phyloP scores from a whole-genome alignment of 768 basidiomycete genomes.

The Hygrophoropsis aurantiaca region DNA sequence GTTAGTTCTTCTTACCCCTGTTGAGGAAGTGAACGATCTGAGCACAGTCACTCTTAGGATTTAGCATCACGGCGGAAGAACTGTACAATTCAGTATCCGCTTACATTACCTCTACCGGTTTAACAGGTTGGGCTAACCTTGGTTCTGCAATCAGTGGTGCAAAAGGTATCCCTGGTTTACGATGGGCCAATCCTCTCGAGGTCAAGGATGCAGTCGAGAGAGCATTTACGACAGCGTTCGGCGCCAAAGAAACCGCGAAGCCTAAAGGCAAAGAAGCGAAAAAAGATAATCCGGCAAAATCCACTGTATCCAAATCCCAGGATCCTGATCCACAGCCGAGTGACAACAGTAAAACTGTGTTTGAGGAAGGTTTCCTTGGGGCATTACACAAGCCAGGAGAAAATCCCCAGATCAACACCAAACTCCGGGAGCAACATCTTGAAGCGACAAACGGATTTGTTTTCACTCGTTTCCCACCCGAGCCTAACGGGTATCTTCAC shows the following conservation, averaged over 20 bases:
- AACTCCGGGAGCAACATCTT: constrained; percentile 80
- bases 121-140: constrained; percentile 75
- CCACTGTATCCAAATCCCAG: constrained; percentile 30
- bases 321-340: constrained; percentile 36
- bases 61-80: constrained; percentile 70
- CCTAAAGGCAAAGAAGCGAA: constrained; percentile 60
- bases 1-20: constrained; percentile 46
- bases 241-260: constrained; percentile 66
- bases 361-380: constrained; percentile 93
- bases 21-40: neutral
- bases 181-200: constrained; percentile 84
- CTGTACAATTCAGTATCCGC: constrained; percentile 54
- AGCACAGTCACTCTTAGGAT: constrained; percentile 51
- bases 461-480: constrained; percentile 96
- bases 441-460: constrained; percentile 78
- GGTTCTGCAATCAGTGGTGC: constrained; percentile 64
- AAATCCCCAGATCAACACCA: constrained; percentile 82
- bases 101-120: constrained; percentile 54
- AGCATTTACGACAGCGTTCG: constrained; percentile 66
- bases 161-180: constrained; percentile 59
- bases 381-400: constrained; percentile 90
- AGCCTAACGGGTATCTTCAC: constrained; percentile 96
- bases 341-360: constrained; percentile 60
- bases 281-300: constrained; percentile 35
- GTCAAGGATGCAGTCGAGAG: constrained; percentile 80